phyloP scores from a whole-genome alignment of 352 stramenopile species.

The Aphanomyces cochlioides region DNA sequence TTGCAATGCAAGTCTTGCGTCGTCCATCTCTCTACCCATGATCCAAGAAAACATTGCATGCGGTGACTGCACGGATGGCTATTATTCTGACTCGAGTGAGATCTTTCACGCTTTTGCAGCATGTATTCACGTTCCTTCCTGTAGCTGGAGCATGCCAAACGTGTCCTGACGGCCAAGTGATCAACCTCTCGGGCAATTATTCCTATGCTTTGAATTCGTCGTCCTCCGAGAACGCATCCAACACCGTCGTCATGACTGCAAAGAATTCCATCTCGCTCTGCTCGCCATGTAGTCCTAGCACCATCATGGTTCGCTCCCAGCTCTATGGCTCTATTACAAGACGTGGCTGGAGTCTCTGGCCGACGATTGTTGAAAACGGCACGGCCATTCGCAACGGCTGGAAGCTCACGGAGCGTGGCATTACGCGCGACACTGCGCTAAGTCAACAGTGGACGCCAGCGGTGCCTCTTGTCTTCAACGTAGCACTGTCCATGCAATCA shows the following conservation, averaged over 20 bases:
- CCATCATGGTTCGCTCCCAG: slow-evolving; percentile 4
- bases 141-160: slow-evolving; percentile 38
- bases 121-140: neutral
- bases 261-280: slow-evolving; percentile 14
- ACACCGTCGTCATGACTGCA: neutral
- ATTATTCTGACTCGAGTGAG: slow-evolving; percentile 37
- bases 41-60: slow-evolving; percentile 44
- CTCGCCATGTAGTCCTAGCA: slow-evolving; percentile 1
- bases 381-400: slow-evolving; percentile 23
- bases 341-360: slow-evolving; percentile 21
- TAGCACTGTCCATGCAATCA: neutral
- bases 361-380: slow-evolving; percentile 20
- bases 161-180: slow-evolving; percentile 40
- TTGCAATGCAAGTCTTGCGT: slow-evolving; percentile 47
- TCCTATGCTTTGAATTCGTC: slow-evolving; percentile 15
- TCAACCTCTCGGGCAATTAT: slow-evolving; percentile 7
- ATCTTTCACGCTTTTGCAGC: neutral
- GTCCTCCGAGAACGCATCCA: neutral
- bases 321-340: slow-evolving; percentile 12
- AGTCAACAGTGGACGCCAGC: neutral
- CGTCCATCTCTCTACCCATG: slow-evolving; percentile 45
- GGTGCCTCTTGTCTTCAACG: slow-evolving; percentile 4
- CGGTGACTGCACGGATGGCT: slow-evolving; percentile 50
- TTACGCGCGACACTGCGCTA: slow-evolving; percentile 15
- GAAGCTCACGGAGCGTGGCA: slow-evolving; percentile 29